A percentile compares a stretch with the other conserved stretches of the same genome.
These are phyloP conservation scores for Pichia sp. DNA, from an alignment of 1,139 yeast species.

Conservation along the genomic window DNA sequence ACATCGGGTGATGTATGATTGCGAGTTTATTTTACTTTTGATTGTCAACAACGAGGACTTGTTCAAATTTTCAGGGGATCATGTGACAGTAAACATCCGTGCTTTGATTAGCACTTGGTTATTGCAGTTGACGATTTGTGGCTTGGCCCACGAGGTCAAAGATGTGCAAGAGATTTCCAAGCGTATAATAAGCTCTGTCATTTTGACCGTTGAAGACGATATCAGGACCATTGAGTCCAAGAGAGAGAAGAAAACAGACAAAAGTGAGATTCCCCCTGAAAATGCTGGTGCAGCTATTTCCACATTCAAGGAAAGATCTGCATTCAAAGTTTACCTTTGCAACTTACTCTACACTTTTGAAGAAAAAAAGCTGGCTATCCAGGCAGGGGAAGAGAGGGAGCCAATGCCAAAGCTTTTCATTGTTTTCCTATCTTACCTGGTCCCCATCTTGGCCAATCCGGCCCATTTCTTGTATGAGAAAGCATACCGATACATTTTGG, in stretches of 20 bases:
- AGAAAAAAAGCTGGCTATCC: slow-evolving; percentile 21
- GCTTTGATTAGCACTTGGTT: slow-evolving; percentile 56
- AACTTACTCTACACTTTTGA: slow-evolving; percentile 52
- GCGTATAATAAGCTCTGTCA: slow-evolving; percentile 23
- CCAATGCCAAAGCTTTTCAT: slow-evolving; percentile 41
- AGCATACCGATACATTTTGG: slow-evolving; percentile 55
- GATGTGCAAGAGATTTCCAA: slow-evolving; percentile 23
- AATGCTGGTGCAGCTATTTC: neutral
- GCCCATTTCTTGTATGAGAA: slow-evolving; percentile 71
- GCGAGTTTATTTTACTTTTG: slow-evolving; percentile 55
- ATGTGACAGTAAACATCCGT: slow-evolving; percentile 45
- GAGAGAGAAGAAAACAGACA: slow-evolving; percentile 14
- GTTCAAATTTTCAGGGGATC: slow-evolving; percentile 36
- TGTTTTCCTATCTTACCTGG: slow-evolving; percentile 47
- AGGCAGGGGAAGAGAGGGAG: slow-evolving; percentile 5
- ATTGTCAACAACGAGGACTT: slow-evolving; percentile 61
- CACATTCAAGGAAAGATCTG: slow-evolving; percentile 52
- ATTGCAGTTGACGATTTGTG: slow-evolving; percentile 53
- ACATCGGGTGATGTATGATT: slow-evolving; percentile 43
- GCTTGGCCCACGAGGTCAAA: slow-evolving; percentile 36
- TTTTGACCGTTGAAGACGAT: slow-evolving; percentile 24
- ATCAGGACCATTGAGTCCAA: slow-evolving; percentile 18
- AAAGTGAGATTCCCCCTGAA: neutral
- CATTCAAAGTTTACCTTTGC: slow-evolving; percentile 56
- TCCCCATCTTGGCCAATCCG: slow-evolving; percentile 59